Evolutionary conservation across 2,329 filamentous ascomycete genomes (phyloP).

Genomic region (Bipolaris victoriae): DNA sequence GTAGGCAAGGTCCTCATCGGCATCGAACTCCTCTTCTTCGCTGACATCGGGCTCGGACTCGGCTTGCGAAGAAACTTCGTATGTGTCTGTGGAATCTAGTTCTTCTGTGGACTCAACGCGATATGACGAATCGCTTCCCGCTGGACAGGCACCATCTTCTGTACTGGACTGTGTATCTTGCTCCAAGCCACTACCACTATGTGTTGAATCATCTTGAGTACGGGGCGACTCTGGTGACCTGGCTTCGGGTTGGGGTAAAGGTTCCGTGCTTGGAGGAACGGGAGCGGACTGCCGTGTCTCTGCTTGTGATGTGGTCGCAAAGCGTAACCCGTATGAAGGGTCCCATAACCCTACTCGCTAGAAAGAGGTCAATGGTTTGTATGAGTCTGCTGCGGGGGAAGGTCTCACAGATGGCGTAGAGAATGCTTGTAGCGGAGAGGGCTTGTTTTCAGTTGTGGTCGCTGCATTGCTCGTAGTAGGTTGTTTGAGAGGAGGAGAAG

Average conservation of each 20-base stretch:
- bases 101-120: neutral
- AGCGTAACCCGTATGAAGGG: slow-evolving; percentile 13
- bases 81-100: neutral
- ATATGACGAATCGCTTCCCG: neutral
- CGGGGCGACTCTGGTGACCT: neutral
- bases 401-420: slow-evolving; percentile 5
- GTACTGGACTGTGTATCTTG: neutral
- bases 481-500: neutral
- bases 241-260: neutral
- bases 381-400: neutral
- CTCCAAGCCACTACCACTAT: neutral
- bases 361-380: neutral
- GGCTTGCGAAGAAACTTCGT: neutral
- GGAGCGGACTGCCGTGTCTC: neutral
- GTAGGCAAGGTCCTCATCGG: slow-evolving; percentile 34
- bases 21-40: slow-evolving; percentile 24
- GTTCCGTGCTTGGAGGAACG: neutral
- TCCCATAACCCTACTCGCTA: slow-evolving; percentile 14
- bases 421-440: slow-evolving; percentile 1
- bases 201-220: neutral
- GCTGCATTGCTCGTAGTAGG: neutral
- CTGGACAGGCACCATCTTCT: neutral
- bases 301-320: slow-evolving; percentile 13
- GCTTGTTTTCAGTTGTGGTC: neutral
- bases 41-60: slow-evolving; percentile 9